These are phyloP conservation scores for Phoma herbarum DNA, from an alignment of 2,329 filamentous ascomycete species.

Conservation along the genomic window DNA sequence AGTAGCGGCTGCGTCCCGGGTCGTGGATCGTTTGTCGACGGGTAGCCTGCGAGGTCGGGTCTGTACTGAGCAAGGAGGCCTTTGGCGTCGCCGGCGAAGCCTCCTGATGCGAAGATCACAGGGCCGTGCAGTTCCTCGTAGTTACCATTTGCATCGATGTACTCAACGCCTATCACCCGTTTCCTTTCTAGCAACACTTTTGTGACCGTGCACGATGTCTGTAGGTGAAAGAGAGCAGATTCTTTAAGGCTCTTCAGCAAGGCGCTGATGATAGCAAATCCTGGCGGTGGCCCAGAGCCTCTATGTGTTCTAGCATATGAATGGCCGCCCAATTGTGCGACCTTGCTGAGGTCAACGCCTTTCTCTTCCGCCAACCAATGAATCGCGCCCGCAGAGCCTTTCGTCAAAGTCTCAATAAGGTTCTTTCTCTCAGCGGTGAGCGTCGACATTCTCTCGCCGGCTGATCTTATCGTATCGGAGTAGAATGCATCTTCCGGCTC, in stretches of 20 bases:
- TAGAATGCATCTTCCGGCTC: conserved; percentile 57
- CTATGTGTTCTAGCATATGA: conserved; percentile 65
- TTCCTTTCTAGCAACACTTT: conserved; percentile 53
- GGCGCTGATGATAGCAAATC: conserved; percentile 65
- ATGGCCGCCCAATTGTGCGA: conserved; percentile 69
- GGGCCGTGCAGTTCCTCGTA: conserved; percentile 58
- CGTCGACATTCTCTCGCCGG: conserved; percentile 53
- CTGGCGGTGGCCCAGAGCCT: conserved; percentile 65
- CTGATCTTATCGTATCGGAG: conserved; percentile 66
- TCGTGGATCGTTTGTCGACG: conserved; percentile 69
- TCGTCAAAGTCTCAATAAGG: conserved; percentile 61
- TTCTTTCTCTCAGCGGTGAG: conserved; percentile 49
- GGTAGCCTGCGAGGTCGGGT: conserved; percentile 66
- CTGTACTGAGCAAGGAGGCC: conserved; percentile 66
- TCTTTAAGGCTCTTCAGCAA: conserved; percentile 62
- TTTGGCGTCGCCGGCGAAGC: conserved; percentile 69
- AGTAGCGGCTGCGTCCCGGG: conserved; percentile 62
- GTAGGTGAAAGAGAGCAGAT: conserved; percentile 61
- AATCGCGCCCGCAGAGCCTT: conserved; percentile 60
- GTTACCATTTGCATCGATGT: conserved; percentile 47
- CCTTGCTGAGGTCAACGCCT: conserved; percentile 66
- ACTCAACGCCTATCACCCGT: conserved; percentile 64
- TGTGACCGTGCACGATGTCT: conserved; percentile 63
- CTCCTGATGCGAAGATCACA: conserved; percentile 68
- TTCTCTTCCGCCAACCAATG: conserved; percentile 66